Conservation (phyloP, 768 basidiomycete genomes). For the Lentinula guzmanii region DNA sequence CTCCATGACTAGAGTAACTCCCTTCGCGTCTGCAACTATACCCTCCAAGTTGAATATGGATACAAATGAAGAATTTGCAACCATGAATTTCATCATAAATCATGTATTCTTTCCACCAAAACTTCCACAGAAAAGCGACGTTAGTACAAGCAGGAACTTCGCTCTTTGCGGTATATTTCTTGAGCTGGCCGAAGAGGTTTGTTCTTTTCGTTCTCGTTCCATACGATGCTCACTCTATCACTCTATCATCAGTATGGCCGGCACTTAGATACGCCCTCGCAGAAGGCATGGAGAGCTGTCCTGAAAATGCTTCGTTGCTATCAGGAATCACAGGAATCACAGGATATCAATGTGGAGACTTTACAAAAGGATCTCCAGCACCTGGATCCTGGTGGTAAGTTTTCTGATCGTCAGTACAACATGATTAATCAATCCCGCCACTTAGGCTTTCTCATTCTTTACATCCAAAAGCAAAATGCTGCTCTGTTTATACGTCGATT, state of each 20-base stretch:
- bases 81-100: constrained; percentile 9
- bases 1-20: no score
- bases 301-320: not conserved
- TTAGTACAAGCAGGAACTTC: not conserved
- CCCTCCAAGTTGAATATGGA: no score
- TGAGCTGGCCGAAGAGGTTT: not conserved
- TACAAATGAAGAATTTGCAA: no score
- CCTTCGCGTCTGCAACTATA: no score
- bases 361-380: not conserved
- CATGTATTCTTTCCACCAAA: constrained; percentile 25
- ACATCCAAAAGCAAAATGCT: constrained; percentile 42
- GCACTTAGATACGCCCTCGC: not conserved
- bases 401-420: not conserved
- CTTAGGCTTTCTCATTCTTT: constrained; percentile 19
- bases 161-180: not conserved
- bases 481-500: constrained; percentile 32
- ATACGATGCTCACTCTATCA: no score
- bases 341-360: not conserved
- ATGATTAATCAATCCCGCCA: no score
- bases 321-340: not conserved
- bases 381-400: not conserved
- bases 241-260: not conserved
- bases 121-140: constrained; percentile 19
- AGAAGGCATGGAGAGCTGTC: not conserved
- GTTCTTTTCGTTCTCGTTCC: not conserved